phyloP scores from a whole-genome alignment of 129 eudicot genomes.

The Flaveria sonorensis region DNA sequence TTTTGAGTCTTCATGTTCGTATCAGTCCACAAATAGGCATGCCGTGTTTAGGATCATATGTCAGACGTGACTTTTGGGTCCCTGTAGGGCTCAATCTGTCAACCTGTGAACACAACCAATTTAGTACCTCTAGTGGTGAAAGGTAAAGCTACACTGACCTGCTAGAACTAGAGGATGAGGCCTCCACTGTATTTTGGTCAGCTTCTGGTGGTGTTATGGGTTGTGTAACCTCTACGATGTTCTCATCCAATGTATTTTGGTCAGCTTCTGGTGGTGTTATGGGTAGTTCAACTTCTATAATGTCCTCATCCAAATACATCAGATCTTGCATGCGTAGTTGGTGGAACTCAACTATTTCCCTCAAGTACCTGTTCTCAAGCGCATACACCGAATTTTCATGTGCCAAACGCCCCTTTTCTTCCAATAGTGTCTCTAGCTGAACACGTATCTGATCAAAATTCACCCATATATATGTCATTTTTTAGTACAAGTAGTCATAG shows the following conservation, averaged over 20 bases:
- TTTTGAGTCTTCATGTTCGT: background rate
- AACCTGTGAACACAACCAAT: background rate
- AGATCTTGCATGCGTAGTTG: conserved; percentile 82
- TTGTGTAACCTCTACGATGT: conserved; percentile 23
- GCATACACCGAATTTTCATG: conserved; percentile 67
- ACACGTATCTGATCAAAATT: conserved; percentile 61
- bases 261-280: background rate
- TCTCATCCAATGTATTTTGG: conserved; percentile 16
- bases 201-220: conserved; percentile 1
- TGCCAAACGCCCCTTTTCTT: conserved; percentile 76
- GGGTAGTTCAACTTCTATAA: conserved; percentile 27
- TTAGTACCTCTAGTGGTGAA: background rate
- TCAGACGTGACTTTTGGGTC: background rate
- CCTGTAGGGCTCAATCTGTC: background rate
- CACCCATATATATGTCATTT: background rate
- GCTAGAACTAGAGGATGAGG: conserved; percentile 1
- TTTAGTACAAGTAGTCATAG: background rate
- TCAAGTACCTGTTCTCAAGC: conserved; percentile 67
- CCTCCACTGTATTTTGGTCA: background rate
- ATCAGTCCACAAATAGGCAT: background rate
- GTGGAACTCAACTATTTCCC: conserved; percentile 82
- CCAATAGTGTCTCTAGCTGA: conserved; percentile 75
- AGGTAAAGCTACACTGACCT: conserved; percentile 10
- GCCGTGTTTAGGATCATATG: background rate
- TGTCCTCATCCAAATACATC: conserved; percentile 53